Base-by-base conservation (phyloP, 78 protist genomes). In the Ministeria vibrans region DNA sequence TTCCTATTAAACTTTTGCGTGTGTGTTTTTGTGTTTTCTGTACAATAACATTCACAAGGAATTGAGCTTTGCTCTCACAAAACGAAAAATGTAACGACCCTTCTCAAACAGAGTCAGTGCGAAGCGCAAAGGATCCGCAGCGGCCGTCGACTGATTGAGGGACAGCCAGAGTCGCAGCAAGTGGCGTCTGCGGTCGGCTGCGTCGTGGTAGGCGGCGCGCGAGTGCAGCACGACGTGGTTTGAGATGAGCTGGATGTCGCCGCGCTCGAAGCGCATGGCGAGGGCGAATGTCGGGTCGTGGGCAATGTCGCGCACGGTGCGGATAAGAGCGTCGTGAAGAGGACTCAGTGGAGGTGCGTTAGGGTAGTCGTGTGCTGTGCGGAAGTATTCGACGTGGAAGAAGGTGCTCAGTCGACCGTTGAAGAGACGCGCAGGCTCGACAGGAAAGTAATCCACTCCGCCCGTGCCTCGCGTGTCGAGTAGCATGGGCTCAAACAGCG, bases 1-100 rank as follows among this genome's bases (percentile, higher is more conserved):
- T 5, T 78, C 84, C 32, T 73, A 87, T 73, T 87, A 59, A 68
- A 3, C 42, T 20, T 9, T 72, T 72, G 15, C 71, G 11, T 51
- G 11, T 11, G 11, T 51, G n/a, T 51, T 51, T 51, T n/a, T n/a
- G n/a, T n/a, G n/a, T n/a, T n/a, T n/a, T n/a, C n/a, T n/a, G n/a
- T n/a, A n/a, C n/a, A n/a, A n/a, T n/a, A n/a, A n/a, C n/a, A n/a
- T n/a, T n/a, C n/a, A n/a, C n/a, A n/a, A n/a, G n/a, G n/a, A n/a
- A n/a, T n/a, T n/a, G n/a, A n/a, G n/a, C n/a, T n/a, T n/a, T n/a
- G n/a, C n/a, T n/a, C n/a, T n/a, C n/a, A n/a, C n/a, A n/a, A n/a
- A n/a, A n/a, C n/a, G n/a, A n/a, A n/a, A n/a, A n/a, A n/a, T n/a
- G n/a, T n/a, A n/a, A n/a, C n/a, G n/a, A n/a, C n/a, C n/a, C n/a